Base-by-base conservation (phyloP, 768 basidiomycete genomes). In the Termitomyces sp. region DNA sequence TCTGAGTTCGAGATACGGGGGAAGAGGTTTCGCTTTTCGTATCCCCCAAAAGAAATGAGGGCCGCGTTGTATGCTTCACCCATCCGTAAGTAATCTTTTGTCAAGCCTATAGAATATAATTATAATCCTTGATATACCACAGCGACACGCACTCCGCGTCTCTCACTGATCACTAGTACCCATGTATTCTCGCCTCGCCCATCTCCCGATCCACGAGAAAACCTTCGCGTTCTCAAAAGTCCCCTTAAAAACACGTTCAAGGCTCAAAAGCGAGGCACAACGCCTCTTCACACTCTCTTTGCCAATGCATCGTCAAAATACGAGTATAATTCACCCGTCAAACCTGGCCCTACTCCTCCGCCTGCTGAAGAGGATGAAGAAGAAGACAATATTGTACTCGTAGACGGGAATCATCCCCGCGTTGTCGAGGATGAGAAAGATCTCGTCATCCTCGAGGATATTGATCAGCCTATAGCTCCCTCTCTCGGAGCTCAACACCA, bases 81-180 rank as follows among this genome's bases (percentile, higher is more conserved):
- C 30, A 66, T 76, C 49, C 77, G 77, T 75, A 60, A 51, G 76
- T 74, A 10, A 16, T 52, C 33, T 12, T 40, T 35, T 26, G n/a
- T 4, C 40, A n/a, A 42, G 10, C 3, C 40, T 42, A 42, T 8
- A 42, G n/a, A 10, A 42, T 42, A 42, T 20, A n/a, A 20, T 20
- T 42, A 42, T 20, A n/a, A 20, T 20, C 20, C n/a, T 42, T 42
- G n/a, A 42, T 42, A 42, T 9, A 20, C 72, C 65, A 54, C 72
- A 22, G 66, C 68, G 24, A 75, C 76, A 51, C 76, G 82, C 22
- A 76, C 80, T 2, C 76, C 86, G 2, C 82, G 88, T 30, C 77
- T 92, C 58, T 88, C 86, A 2, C 87, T 92, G 85, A 88, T 92
- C 35, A 77, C 83, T 26, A 83, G 83, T 55, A 86, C 86, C 0